A percentile compares a stretch with the other conserved stretches of the same genome.
Evolutionary conservation across 176 grass and related monocot genomes (phyloP).

Genomic region (Musa troglodytarum): DNA sequence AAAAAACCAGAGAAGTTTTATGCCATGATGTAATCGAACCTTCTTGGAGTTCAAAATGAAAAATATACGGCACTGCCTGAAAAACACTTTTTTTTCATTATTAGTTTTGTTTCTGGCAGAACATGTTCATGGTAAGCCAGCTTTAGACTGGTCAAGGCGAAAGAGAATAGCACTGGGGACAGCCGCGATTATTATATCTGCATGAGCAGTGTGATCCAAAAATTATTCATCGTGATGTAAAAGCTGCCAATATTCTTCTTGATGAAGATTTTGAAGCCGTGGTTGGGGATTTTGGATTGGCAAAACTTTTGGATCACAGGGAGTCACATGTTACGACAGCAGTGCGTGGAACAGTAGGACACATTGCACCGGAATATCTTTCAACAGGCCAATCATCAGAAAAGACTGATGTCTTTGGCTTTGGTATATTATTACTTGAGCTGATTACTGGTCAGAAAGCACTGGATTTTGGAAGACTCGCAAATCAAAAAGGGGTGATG

Average conservation of each 20-base stretch:
- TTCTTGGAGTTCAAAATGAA: too few species aligned
- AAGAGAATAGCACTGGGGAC: constrained; percentile 66
- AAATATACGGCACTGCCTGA: background rate
- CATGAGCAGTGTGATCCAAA: constrained; percentile 80
- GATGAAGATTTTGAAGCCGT: constrained; percentile 69
- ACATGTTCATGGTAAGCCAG: constrained; percentile 43
- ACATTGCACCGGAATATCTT: constrained; percentile 61
- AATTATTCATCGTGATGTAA: constrained; percentile 86
- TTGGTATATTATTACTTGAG: constrained; percentile 67
- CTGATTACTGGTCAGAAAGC: constrained; percentile 59
- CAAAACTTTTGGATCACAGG: constrained; percentile 63
- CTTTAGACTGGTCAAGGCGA: constrained; percentile 71
- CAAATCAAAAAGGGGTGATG: constrained; percentile 54
- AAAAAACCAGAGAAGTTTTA: too few species aligned
- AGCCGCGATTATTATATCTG: constrained; percentile 50
- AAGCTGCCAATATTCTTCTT: constrained; percentile 79
- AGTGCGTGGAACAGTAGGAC: constrained; percentile 56
- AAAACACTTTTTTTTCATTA: background rate
- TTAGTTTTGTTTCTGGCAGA: constrained; percentile 27
- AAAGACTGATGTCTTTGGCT: constrained; percentile 81
- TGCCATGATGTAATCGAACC: too few species aligned
- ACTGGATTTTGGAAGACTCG: constrained; percentile 35
- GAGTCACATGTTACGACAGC: constrained; percentile 52
- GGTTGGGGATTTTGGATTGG: constrained; percentile 78
- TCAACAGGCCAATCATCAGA: constrained; percentile 46